Evolutionary conservation across 305 asterid genomes (phyloP), one percentile per base, ranked within the genome.

Genomic region (Fraxinus albicans): DNA sequence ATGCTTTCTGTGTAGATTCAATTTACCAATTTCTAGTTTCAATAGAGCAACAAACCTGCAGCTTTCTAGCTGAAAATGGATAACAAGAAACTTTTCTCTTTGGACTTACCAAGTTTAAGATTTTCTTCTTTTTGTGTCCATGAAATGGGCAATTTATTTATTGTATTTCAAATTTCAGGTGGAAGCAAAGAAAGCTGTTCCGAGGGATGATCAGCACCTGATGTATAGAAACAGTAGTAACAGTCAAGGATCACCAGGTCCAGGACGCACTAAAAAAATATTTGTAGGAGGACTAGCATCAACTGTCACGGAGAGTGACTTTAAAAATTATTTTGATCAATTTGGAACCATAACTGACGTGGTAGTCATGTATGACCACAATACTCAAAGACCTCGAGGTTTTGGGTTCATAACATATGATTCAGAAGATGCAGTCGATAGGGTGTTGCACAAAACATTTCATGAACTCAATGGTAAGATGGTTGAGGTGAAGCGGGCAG

Each of bases 401-500:
- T 92, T 92, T 35, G 95, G 95, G 4, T 92, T 92, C 34, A 90
- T 92, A 67, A 90, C 94, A 0, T 92, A 86, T 42, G 93, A 92
- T 81, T 85, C 93, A 0, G 94, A 92, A 87, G 94, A 90, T 4
- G 92, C 94, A 67, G 95, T 92, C 19, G 94, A 92, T 36, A 87
- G 86, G 83, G 95, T 89, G 34, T 84, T 92, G 90, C 90, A 85
- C 82, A 92, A 90, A 84, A 92, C 92, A 4, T 92, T 90, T 74
- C 95, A 92, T 1, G 93, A 92, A 77, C 93, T 92, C 73, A 92
- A 90, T 60, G 92, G 95, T 72, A 92, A 92, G 87, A 89, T 89
- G 93, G 93, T 92, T 2, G 95, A 92, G 86, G 95, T 92, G 50
- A 92, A 92, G 82, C 88, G 93, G 38, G 95, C 95, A 0, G 92